Conservation (phyloP, 2,329 filamentous ascomycete genomes). For the Exserohilum turcica region DNA sequence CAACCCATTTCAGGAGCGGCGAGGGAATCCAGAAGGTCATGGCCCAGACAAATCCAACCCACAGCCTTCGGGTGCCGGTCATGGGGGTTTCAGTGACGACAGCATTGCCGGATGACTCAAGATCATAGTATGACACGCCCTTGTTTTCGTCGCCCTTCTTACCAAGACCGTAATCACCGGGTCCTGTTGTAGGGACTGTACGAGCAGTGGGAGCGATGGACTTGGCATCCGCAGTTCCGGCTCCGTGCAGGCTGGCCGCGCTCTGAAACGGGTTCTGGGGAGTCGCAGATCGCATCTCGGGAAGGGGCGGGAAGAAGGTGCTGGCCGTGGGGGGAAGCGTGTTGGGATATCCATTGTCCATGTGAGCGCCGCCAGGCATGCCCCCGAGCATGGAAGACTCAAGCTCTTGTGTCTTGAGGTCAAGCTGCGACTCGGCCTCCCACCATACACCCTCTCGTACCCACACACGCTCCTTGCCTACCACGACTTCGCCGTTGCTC, state of each 20-base stretch:
- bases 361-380: slow-evolving; percentile 61
- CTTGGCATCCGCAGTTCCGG: slow-evolving; percentile 49
- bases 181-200: slow-evolving; percentile 58
- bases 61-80: slow-evolving; percentile 68
- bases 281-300: slow-evolving; percentile 62
- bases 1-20: slow-evolving; percentile 75
- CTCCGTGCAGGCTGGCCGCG: slow-evolving; percentile 52
- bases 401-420: slow-evolving; percentile 72
- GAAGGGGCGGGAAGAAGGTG: slow-evolving; percentile 70
- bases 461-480: slow-evolving; percentile 92
- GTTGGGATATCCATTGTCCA: slow-evolving; percentile 76
- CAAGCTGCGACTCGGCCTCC: slow-evolving; percentile 96
- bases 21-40: slow-evolving; percentile 96
- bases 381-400: slow-evolving; percentile 50
- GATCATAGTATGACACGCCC: slow-evolving; percentile 68
- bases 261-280: slow-evolving; percentile 73
- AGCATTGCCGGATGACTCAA: slow-evolving; percentile 77
- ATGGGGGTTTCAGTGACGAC: slow-evolving; percentile 73
- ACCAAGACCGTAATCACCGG: slow-evolving; percentile 88
- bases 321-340: slow-evolving; percentile 56
- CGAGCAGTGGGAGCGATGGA: slow-evolving; percentile 64
- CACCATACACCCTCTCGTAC: slow-evolving; percentile 94
- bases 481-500: slow-evolving; percentile 95
- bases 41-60: slow-evolving; percentile 83
- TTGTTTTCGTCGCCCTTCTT: slow-evolving; percentile 74